Evolutionary conservation across 2,329 filamentous ascomycete genomes (phyloP).

Genomic region (Cyclaneusma minus): DNA sequence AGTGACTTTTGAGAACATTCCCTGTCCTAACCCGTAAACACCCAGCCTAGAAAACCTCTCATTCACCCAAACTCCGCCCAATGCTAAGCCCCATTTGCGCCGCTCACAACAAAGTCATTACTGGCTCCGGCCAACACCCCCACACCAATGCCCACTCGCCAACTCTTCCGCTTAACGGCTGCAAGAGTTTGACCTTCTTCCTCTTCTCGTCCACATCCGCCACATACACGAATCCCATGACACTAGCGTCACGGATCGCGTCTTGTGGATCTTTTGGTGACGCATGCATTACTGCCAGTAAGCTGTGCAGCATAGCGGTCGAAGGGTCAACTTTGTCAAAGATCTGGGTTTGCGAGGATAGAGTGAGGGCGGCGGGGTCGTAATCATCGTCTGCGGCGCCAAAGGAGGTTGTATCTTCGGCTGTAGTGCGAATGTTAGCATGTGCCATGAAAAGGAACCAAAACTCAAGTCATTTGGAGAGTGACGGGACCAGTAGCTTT

Average conservation of each 20-base stretch:
- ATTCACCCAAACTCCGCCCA: too few relatives aligned
- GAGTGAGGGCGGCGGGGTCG: slow-evolving; percentile 10
- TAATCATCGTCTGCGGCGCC: slow-evolving; percentile 16
- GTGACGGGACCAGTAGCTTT: too few relatives aligned
- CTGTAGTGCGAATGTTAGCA: slow-evolving; percentile 11
- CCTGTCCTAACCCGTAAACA: too few relatives aligned
- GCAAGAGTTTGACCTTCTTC: slow-evolving; percentile 64
- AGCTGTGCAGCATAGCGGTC: slow-evolving; percentile 58
- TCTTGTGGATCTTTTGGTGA: slow-evolving; percentile 52
- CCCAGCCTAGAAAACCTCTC: too few relatives aligned
- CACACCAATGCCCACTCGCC: slow-evolving; percentile 68
- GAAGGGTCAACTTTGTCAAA: slow-evolving; percentile 52
- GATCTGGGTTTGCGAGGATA: slow-evolving; percentile 20
- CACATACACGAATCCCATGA: slow-evolving; percentile 89
- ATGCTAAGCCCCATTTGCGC: too few relatives aligned
- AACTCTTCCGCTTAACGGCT: slow-evolving; percentile 69
- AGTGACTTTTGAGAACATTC: too few relatives aligned
- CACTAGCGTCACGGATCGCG: slow-evolving; percentile 61
- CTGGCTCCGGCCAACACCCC: slow-evolving; percentile 76
- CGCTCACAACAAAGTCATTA: slow-evolving; percentile 31
- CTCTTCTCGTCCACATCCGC: slow-evolving; percentile 80
- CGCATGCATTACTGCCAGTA: slow-evolving; percentile 75
- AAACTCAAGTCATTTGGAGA: too few relatives aligned
- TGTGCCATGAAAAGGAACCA: too few relatives aligned
- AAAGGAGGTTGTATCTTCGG: too few relatives aligned